These are phyloP conservation scores for Mycena polygramma DNA, from an alignment of 768 basidiomycete species.

Conservation along the genomic window DNA sequence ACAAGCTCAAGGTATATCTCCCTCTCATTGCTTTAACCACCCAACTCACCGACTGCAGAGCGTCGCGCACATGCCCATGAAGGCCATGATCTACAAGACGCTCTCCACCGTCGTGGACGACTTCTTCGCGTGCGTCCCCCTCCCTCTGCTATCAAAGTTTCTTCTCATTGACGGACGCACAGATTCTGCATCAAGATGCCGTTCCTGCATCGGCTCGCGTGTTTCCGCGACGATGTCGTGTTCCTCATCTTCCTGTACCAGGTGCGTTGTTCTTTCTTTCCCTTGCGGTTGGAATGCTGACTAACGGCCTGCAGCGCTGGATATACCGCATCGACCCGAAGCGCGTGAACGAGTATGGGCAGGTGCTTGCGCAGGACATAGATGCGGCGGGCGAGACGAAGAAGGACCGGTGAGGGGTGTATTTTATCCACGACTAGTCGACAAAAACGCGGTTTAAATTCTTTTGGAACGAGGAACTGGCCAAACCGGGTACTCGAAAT, in stretches of 20 bases:
- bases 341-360: constrained; percentile 96
- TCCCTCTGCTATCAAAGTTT: too few relatives aligned
- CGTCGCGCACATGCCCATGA: constrained; percentile 99
- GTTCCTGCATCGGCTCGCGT: constrained; percentile 89
- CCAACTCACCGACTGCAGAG: constrained; percentile 61
- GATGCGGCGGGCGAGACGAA: constrained; percentile 64
- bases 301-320: constrained; percentile 77
- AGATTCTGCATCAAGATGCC: constrained; percentile 99
- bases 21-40: constrained; percentile 12
- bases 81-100: constrained; percentile 97
- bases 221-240: constrained; percentile 92
- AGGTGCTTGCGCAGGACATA: constrained; percentile 73
- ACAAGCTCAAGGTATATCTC: constrained; percentile 86
- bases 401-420: constrained; percentile 60
- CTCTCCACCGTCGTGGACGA: constrained; percentile 93
- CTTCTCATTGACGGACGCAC: too few relatives aligned
- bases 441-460: too few relatives aligned
- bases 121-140: constrained; percentile 80
- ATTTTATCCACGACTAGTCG: constrained; percentile 16
- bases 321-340: constrained; percentile 97
- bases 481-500: too few relatives aligned
- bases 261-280: constrained; percentile 62
- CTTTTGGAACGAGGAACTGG: too few relatives aligned
- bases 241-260: constrained; percentile 95
- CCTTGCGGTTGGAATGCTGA: constrained; percentile 30